Conservation (phyloP, 768 basidiomycete species). For the Mycena rebaudengoi region DNA sequence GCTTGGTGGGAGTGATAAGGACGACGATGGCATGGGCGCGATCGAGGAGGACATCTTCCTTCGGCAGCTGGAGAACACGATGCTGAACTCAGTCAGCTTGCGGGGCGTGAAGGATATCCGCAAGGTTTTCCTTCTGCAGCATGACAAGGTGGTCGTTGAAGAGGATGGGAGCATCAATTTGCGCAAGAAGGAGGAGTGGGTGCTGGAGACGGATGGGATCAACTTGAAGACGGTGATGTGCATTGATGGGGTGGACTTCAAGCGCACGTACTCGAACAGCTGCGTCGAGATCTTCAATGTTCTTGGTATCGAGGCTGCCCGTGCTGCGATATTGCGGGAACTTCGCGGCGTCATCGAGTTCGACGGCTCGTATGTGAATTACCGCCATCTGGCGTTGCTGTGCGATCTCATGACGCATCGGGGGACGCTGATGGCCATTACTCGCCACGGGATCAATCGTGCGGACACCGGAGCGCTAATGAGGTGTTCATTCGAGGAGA, state of each 20-base stretch:
- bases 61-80: constrained; percentile 93
- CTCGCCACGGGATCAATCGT: constrained; percentile 98
- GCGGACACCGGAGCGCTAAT: constrained; percentile 99
- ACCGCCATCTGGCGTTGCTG: constrained; percentile 94
- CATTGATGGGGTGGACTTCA: constrained; percentile 93
- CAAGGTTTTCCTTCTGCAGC: constrained; percentile 92
- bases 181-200: constrained; percentile 87
- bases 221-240: constrained; percentile 71
- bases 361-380: constrained; percentile 99
- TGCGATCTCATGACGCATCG: constrained; percentile 99
- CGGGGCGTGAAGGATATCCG: constrained; percentile 93
- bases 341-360: constrained; percentile 97
- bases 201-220: constrained; percentile 95
- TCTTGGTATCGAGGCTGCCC: constrained; percentile 96
- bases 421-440: constrained; percentile 96
- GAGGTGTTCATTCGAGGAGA: constrained; percentile 99
- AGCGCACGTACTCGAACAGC: constrained; percentile 95
- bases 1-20: constrained; percentile 83
- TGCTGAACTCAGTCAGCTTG: constrained; percentile 94
- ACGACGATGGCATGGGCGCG: constrained; percentile 77
- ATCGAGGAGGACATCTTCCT: constrained; percentile 96
- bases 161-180: constrained; percentile 72
- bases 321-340: constrained; percentile 94
- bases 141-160: constrained; percentile 76
- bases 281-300: constrained; percentile 95